A percentile compares a stretch with the other conserved stretches of the same genome.
These are phyloP conservation scores for Apophysomyces trapeziformis DNA, from an alignment of 371 early-diverging fungal species.

Conservation along the genomic window DNA sequence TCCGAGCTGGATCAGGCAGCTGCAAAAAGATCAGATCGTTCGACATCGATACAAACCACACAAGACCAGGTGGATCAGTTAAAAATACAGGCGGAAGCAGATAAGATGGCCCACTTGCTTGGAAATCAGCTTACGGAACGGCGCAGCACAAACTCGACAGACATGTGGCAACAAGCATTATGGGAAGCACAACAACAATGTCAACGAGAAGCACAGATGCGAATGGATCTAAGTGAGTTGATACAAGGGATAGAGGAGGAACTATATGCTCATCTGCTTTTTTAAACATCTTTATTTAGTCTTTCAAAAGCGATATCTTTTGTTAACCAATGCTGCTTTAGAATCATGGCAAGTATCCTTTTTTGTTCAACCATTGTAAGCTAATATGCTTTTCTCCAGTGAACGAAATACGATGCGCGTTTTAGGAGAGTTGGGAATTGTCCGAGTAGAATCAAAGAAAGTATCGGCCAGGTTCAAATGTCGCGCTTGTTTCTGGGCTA, in stretches of 20 bases:
- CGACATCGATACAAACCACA: not conserved
- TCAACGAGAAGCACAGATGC: not conserved
- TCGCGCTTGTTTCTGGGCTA: not conserved
- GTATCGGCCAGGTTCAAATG: not conserved
- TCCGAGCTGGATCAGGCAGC: not conserved
- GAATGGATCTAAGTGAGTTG: not conserved
- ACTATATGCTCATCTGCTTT: not conserved
- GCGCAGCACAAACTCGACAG: not conserved
- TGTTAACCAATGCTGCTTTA: constrained; percentile 16
- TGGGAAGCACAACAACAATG: not conserved
- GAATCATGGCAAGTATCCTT: constrained; percentile 16
- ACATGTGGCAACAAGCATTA: not conserved
- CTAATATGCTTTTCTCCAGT: not conserved
- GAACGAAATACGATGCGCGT: constrained; percentile 3
- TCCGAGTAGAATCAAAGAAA: not conserved
- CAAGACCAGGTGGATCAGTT: not conserved
- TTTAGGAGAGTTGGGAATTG: not conserved
- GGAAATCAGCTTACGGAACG: not conserved
- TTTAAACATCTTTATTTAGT: constrained; percentile 7
- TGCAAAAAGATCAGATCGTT: not conserved
- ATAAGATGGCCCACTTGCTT: not conserved
- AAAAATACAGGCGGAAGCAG: not conserved
- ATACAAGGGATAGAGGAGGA: not conserved
- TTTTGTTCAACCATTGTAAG: not conserved
- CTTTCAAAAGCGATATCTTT: constrained; percentile 22